phyloP scores from a whole-genome alignment of 2,329 filamentous ascomycete species.

The Didymella glomerata region DNA sequence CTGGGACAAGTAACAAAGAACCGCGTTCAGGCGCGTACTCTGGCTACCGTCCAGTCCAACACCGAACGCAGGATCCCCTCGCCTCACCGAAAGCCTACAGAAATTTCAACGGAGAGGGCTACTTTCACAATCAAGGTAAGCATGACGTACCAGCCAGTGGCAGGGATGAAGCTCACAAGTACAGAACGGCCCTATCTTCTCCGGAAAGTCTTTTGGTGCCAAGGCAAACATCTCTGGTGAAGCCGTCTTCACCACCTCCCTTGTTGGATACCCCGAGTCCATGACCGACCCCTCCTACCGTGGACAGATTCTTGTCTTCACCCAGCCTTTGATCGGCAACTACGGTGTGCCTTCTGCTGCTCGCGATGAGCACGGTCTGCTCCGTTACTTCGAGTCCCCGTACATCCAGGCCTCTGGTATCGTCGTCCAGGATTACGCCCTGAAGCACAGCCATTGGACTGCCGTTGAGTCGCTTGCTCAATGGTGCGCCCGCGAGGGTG shows the following conservation, averaged over 20 bases:
- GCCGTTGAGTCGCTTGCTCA: constrained; percentile 91
- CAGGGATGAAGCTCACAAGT: constrained; percentile 45
- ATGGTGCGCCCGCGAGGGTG: constrained; percentile 96
- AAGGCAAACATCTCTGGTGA: constrained; percentile 97
- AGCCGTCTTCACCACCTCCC: constrained; percentile 97
- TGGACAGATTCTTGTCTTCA: constrained; percentile 97
- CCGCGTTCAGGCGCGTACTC: constrained; percentile 58
- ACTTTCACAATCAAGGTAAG: constrained; percentile 92
- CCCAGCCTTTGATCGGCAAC: constrained; percentile 96
- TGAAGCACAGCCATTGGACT: constrained; percentile 98
- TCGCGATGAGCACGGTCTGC: constrained; percentile 85
- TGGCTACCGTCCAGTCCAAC: constrained; percentile 74
- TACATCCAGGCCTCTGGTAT: constrained; percentile 97
- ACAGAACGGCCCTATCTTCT: constrained; percentile 92
- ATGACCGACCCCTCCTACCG: constrained; percentile 75
- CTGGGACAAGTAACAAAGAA: constrained; percentile 59
- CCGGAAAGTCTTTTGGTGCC: constrained; percentile 94
- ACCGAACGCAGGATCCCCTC: constrained; percentile 73
- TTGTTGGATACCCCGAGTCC: constrained; percentile 96
- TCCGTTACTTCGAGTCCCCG: constrained; percentile 98
- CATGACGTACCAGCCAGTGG: constrained; percentile 20
- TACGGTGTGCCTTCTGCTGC: constrained; percentile 91
- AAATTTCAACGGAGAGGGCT: constrained; percentile 77
- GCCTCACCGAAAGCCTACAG: constrained; percentile 67
- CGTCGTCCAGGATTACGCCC: constrained; percentile 92